Evolutionary conservation across 1,139 yeast species (phyloP).

Genomic region (Pichia sp.): DNA sequence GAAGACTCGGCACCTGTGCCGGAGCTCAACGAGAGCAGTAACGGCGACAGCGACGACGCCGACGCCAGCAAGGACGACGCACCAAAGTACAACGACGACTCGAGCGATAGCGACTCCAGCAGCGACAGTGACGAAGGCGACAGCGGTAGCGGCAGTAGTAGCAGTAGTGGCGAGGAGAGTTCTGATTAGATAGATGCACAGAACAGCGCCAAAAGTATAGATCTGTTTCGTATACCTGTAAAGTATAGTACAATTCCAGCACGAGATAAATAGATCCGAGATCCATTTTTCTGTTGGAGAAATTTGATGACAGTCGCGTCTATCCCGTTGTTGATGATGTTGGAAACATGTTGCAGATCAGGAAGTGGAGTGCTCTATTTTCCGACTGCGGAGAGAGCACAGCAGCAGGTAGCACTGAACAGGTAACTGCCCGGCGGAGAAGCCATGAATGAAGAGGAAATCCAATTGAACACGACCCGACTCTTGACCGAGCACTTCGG

Average conservation of each 20-base stretch:
- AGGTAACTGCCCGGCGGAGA: background rate
- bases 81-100: conserved; percentile 5
- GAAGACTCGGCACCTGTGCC: conserved; percentile 6
- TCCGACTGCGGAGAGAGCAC: too few species aligned
- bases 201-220: too few species aligned
- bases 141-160: conserved; percentile 18
- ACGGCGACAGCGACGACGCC: background rate
- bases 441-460: conserved; percentile 5
- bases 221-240: background rate
- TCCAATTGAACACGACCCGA: conserved; percentile 32
- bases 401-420: too few species aligned
- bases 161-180: conserved; percentile 18
- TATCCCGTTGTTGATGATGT: background rate
- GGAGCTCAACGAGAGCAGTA: conserved; percentile 1
- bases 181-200: conserved; percentile 1
- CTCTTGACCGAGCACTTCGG: conserved; percentile 83
- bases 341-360: background rate
- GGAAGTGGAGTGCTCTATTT: too few species aligned
- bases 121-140: conserved; percentile 11
- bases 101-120: conserved; percentile 11
- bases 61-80: conserved; percentile 11
- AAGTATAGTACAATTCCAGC: background rate
- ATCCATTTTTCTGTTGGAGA: too few species aligned
- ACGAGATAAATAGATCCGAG: background rate
- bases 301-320: background rate